A percentile compares a stretch with the other conserved stretches of the same genome.
These are phyloP conservation scores for Monosporascus sp. DNA, from an alignment of 2,329 filamentous ascomycete species.

Conservation along the genomic window DNA sequence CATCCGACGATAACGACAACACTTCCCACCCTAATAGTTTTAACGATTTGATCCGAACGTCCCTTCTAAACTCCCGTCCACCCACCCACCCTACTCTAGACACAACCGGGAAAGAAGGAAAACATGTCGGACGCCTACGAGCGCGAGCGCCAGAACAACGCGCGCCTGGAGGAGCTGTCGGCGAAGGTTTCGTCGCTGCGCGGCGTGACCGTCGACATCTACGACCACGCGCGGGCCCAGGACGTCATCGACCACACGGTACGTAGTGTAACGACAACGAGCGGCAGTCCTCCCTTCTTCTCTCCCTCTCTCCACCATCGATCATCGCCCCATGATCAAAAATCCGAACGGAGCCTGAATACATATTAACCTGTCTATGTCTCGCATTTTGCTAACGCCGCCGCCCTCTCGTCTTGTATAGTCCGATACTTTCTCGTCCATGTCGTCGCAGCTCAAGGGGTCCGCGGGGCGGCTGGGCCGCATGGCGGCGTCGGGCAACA, in stretches of 20 bases:
- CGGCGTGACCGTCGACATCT: slow-evolving; percentile 94
- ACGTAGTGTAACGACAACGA: slow-evolving; percentile 28
- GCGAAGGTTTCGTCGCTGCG: slow-evolving; percentile 88
- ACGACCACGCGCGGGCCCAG: slow-evolving; percentile 88
- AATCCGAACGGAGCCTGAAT: not conserved
- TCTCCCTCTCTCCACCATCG: not conserved
- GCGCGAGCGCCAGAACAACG: slow-evolving; percentile 87
- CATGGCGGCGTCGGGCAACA: slow-evolving; percentile 89
- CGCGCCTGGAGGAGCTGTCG: slow-evolving; percentile 84
- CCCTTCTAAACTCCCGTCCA: not conserved
- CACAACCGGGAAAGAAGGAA: slow-evolving; percentile 1
- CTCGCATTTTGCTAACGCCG: too few relatives aligned
- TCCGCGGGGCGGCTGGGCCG: slow-evolving; percentile 76
- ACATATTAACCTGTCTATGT: too few relatives aligned
- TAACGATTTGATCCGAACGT: not conserved
- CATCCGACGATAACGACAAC: too few relatives aligned
- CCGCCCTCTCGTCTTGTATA: slow-evolving; percentile 29
- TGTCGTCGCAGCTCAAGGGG: slow-evolving; percentile 76
- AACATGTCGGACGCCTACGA: slow-evolving; percentile 72
- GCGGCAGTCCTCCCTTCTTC: not conserved
- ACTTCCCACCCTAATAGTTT: too few relatives aligned
- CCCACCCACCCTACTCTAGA: not conserved
- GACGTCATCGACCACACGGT: slow-evolving; percentile 84
- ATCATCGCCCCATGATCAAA: not conserved
- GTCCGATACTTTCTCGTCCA: slow-evolving; percentile 87